Evolutionary conservation across 345 rosid genomes (phyloP), one percentile per base, ranked within the genome.

Genomic region (Ceriops tagal): DNA sequence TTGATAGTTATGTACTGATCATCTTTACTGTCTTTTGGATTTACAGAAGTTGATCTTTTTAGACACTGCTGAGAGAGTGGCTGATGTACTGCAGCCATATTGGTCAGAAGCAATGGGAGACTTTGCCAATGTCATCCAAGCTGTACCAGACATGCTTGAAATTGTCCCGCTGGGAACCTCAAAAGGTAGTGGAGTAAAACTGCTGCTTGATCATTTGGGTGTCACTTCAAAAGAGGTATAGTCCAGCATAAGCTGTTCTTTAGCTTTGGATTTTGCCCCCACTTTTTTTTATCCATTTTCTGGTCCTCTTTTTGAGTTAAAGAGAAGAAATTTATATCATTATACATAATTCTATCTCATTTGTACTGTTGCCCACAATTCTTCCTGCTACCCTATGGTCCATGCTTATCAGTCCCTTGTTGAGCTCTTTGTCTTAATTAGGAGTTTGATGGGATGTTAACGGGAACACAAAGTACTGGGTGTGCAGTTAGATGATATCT

Each of bases 131-230:
- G 87, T 92, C 30, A 82, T 90, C 49, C 99, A 87, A 88, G 86
- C 96, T 73, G 74, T 85, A 56, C 88, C 90, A 20, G 91, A 90
- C 78, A 92, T 89, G 93, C 92, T 96, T 59, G 99, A 96, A 76
- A 87, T 95, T 24, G 88, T 95, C 4, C 97, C 97, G 35, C 82
- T 74, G 1, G 87, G 89, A 73, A 95, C 98, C 68, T 90, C 98
- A 21, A 92, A 95, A 78, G 99, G 98, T 6, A 83, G 74, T 28
- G 90, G 98, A 72, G 89, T 95, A 27, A 83, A 69, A 73, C 64
- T 85, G 80, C 81, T 92, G 58, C 98, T 87, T 66, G 82, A 89
- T 76, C 96, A 95, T 84, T 82, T 92, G 76, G 93, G 97, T 30
- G 81, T 83, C 72, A 70, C 77, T 34, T 62, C 88, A 6, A 72